These are phyloP conservation scores for Arthrobotrys iridis DNA, from an alignment of 2,329 filamentous ascomycete genomes.

Conservation along the genomic window DNA sequence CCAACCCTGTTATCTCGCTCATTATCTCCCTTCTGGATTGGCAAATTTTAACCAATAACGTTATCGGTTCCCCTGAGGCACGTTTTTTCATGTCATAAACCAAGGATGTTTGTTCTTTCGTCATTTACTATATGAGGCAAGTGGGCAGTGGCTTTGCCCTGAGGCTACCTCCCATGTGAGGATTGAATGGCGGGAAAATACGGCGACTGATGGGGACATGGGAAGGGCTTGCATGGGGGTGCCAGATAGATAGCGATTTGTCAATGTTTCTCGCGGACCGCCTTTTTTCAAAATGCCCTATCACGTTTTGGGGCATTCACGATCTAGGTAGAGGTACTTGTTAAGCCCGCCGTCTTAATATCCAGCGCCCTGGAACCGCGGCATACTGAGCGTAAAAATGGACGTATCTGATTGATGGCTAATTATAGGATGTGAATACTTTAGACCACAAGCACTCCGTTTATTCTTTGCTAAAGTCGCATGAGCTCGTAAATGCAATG, in stretches of 20 bases:
- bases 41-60: constrained; percentile 43
- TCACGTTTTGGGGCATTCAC: constrained; percentile 32
- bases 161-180: constrained; percentile 46
- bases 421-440: constrained; percentile 42
- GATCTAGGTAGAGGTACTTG: constrained; percentile 47
- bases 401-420: constrained; percentile 48
- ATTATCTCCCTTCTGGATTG: constrained; percentile 42
- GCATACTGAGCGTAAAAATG: constrained; percentile 24
- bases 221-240: constrained; percentile 53
- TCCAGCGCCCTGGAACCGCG: constrained; percentile 26
- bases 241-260: constrained; percentile 53
- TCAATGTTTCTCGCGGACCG: constrained; percentile 53
- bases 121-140: constrained; percentile 53
- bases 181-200: constrained; percentile 45
- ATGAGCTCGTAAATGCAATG: constrained; percentile 53
- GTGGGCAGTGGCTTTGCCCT: constrained; percentile 53
- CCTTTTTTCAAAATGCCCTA: constrained; percentile 30
- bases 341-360: neutral
- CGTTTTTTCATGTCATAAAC: constrained; percentile 39
- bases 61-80: constrained; percentile 38
- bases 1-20: constrained; percentile 47
- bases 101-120: constrained; percentile 51
- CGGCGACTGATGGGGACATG: constrained; percentile 55
- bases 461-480: constrained; percentile 50
- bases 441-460: constrained; percentile 30